These are phyloP conservation scores for Orbilia oligospora DNA, from an alignment of 2,329 filamentous ascomycete species.

Conservation along the genomic window DNA sequence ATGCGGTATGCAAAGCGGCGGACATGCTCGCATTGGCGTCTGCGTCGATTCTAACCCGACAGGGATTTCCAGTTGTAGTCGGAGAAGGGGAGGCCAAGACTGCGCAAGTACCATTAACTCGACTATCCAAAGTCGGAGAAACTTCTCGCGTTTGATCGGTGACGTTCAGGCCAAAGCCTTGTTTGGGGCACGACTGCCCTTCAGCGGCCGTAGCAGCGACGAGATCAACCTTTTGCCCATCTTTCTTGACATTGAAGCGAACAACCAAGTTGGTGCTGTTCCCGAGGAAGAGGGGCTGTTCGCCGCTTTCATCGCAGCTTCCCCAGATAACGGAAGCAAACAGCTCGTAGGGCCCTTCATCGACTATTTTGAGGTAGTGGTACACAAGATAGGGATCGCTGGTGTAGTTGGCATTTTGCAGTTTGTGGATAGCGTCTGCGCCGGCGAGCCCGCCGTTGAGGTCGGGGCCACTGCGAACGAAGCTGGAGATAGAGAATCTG, in stretches of 20 bases:
- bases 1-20: slow-evolving; percentile 24
- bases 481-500: neutral
- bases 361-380: slow-evolving; percentile 31
- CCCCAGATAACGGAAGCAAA: slow-evolving; percentile 35
- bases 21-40: slow-evolving; percentile 61
- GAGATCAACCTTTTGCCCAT: slow-evolving; percentile 51
- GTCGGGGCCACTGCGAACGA: slow-evolving; percentile 15
- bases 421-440: slow-evolving; percentile 30
- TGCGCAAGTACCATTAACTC: slow-evolving; percentile 21
- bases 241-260: slow-evolving; percentile 57
- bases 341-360: slow-evolving; percentile 40
- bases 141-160: slow-evolving; percentile 13
- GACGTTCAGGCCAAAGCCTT: slow-evolving; percentile 15
- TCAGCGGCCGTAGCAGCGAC: slow-evolving; percentile 52
- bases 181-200: slow-evolving; percentile 6
- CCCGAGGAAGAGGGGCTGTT: slow-evolving; percentile 31
- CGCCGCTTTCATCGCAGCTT: slow-evolving; percentile 44
- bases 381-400: slow-evolving; percentile 57
- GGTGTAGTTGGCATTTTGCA: slow-evolving; percentile 21
- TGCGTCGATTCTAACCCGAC: slow-evolving; percentile 60
- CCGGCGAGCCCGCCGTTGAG: slow-evolving; percentile 1
- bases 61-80: slow-evolving; percentile 59
- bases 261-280: slow-evolving; percentile 41
- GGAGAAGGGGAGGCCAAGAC: slow-evolving; percentile 13
- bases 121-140: neutral